Evolutionary conservation across 495 filamentous ascomycete species (phyloP), one percentile per base, ranked within the genome.

Genomic region (Aspergillus hancockii): DNA sequence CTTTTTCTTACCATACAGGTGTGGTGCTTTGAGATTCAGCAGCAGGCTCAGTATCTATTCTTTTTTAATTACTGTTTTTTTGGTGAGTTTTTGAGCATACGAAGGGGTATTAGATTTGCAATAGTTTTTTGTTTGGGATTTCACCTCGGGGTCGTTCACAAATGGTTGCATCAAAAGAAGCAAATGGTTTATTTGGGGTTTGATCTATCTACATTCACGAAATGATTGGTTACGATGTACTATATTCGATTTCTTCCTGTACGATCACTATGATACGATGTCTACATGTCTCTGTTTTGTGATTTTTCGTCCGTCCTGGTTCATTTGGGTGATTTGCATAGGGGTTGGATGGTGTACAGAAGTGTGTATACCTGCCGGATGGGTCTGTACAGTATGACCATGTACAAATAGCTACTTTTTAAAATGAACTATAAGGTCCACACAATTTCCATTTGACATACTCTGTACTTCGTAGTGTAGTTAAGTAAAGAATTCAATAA

Each of bases 111-210:
- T 63, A 59, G 61, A 57, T 57, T 43, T 52, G 40, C 52, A 22
- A n/a, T n/a, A n/a, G 8, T 43, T 43, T 30, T 50, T 38, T 18
- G 12, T 45, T 36, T 6, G 1, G 12, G 54, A 41, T 60, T 60
- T 61, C 59, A 19, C 16, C 18, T 43, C 38, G 38, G 43, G 43
- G 55, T 49, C 45, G 53, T 49, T 40, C 28, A 58, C n/a, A 64
- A 52, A 51, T 52, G 51, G 46, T 67, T 52, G 58, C 58, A 67
- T 63, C 36, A 63, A 66, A 66, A 62, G 58, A 62, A 64, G 51
- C 50, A 49, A 52, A 28, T 28, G 46, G 46, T 54, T 58, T 23
- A 28, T 54, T 38, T 54, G 13, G 55, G 31, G 49, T 62, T 49
- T 57, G n/a, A 12, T 38, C 50, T 34, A n/a, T 28, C n/a, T n/a